Evolutionary conservation across 306 rosid genomes (phyloP).

Genomic region (Cucurbita argyrosperma): DNA sequence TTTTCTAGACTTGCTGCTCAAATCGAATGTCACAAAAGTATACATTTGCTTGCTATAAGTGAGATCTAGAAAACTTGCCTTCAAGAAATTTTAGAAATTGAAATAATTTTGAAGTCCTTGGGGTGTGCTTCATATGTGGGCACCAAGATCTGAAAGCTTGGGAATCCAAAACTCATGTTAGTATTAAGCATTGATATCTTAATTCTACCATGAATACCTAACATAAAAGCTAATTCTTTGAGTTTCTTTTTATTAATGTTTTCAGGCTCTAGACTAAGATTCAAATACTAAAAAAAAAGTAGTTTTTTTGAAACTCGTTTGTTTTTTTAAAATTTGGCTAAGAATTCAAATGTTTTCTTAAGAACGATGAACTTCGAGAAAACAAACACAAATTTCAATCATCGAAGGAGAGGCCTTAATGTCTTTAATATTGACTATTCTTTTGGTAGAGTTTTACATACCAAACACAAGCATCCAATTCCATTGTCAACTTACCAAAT

Average conservation of each 20-base stretch:
- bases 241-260: neutral
- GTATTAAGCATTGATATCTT: neutral
- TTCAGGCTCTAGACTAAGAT: too few relatives aligned
- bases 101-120: neutral
- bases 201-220: neutral
- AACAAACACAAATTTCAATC: neutral
- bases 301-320: too few relatives aligned
- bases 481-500: neutral
- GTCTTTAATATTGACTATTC: neutral
- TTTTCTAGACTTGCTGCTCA: neutral
- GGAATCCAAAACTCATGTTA: neutral
- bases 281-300: neutral
- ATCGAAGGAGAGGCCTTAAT: neutral
- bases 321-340: neutral
- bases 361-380: neutral
- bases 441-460: neutral
- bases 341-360: neutral
- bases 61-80: neutral
- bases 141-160: neutral
- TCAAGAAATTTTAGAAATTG: neutral
- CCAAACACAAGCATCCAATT: neutral
- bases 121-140: neutral
- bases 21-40: neutral
- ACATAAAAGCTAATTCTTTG: neutral
- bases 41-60: neutral